A percentile compares a stretch with the other conserved stretches of the same genome.
These are phyloP conservation scores for Crithidia fasciculata DNA, from an alignment of 208 protist species.

Conservation along the genomic window DNA sequence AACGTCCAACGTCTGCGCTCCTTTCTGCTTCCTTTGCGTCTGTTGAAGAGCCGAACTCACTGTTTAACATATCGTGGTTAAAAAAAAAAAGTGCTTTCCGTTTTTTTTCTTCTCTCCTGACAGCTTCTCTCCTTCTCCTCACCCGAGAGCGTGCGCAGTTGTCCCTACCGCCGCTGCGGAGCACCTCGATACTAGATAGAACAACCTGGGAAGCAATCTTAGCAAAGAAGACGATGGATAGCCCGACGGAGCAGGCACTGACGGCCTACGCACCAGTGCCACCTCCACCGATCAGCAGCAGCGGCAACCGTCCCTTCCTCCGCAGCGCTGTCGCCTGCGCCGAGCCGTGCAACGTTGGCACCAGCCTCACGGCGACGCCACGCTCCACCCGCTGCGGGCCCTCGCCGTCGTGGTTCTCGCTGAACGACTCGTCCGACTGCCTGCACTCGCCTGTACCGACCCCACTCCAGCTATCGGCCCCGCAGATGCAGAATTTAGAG, in stretches of 20 bases:
- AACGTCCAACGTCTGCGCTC: too few relatives aligned
- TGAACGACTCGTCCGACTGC: constrained; percentile 5
- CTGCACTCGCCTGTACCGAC: background rate
- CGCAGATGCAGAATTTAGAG: constrained; percentile 2
- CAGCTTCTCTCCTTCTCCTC: background rate
- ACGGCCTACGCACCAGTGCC: constrained; percentile 4
- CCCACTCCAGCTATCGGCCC: constrained; percentile 13
- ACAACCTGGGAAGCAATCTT: too few relatives aligned
- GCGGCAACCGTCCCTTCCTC: constrained; percentile 9
- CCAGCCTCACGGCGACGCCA: constrained; percentile 1
- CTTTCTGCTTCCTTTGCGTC: too few relatives aligned
- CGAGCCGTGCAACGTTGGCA: background rate
- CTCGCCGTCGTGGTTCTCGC: constrained; percentile 15
- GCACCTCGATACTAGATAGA: too few relatives aligned
- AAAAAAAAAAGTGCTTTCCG: background rate
- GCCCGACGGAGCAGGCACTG: constrained; percentile 10
- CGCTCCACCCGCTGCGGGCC: background rate
- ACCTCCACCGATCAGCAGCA: constrained; percentile 17
- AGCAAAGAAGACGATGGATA: background rate
- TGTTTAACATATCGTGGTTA: background rate
- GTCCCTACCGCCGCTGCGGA: too few relatives aligned
- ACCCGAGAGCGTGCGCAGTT: too few relatives aligned
- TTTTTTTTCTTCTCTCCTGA: background rate
- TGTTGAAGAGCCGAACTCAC: too few relatives aligned
- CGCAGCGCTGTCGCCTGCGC: constrained; percentile 4